Percentiles rank a stretch among this genome's conserved stretches.
phyloP scores from a whole-genome alignment of 345 rosid species.

The Acer negundo region DNA sequence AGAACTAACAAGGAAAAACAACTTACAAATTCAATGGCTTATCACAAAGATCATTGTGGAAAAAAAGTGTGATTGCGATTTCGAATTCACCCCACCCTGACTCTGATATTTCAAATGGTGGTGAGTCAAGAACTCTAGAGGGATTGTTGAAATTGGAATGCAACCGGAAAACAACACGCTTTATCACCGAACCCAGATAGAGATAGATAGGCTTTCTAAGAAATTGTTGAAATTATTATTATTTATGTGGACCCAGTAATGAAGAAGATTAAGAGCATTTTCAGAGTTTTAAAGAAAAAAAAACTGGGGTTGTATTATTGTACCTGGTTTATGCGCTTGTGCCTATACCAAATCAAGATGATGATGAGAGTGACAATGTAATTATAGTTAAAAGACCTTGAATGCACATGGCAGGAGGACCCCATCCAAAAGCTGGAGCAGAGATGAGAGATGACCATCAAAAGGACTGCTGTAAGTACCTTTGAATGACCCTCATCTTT shows the following conservation, averaged over 20 bases:
- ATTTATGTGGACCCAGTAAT: constrained; percentile 3
- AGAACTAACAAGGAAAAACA: neutral
- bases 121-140: constrained; percentile 59
- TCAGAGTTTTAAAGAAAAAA: no score
- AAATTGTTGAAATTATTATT: constrained; percentile 2
- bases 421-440: constrained; percentile 35
- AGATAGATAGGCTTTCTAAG: constrained; percentile 13
- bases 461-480: constrained; percentile 32
- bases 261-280: no score
- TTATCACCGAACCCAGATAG: constrained; percentile 50
- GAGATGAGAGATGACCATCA: constrained; percentile 12
- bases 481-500: constrained; percentile 29
- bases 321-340: constrained; percentile 24
- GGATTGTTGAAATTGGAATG: constrained; percentile 73
- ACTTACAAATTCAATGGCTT: constrained; percentile 73
- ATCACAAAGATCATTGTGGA: constrained; percentile 69
- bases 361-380: constrained; percentile 35
- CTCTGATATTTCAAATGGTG: constrained; percentile 72
- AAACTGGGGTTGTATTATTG: neutral
- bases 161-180: constrained; percentile 63
- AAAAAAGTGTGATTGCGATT: constrained; percentile 57
- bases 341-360: constrained; percentile 19
- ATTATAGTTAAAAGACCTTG: constrained; percentile 44
- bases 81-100: constrained; percentile 86
- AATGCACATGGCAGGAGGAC: constrained; percentile 37